Evolutionary conservation across 495 filamentous ascomycete species (phyloP).

Genomic region (Tuber melanosporum): DNA sequence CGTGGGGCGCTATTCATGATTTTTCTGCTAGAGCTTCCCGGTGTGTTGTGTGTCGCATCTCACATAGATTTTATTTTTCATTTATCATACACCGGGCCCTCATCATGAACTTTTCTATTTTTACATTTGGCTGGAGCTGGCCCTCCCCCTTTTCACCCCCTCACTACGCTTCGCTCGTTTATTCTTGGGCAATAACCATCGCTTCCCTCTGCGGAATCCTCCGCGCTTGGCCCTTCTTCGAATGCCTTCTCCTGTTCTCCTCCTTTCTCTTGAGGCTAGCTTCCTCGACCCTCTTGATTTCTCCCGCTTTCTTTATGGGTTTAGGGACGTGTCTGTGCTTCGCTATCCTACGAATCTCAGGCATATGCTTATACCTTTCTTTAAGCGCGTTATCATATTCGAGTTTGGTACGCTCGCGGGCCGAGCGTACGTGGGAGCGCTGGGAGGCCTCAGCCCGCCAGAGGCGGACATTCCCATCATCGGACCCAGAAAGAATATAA

Average conservation of each 20-base stretch:
- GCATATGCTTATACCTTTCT: conserved; percentile 87
- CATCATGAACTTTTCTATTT: background rate
- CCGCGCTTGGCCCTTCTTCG: conserved; percentile 65
- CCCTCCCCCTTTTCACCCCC: background rate
- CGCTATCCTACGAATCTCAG: conserved; percentile 83
- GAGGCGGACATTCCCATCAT: conserved; percentile 89
- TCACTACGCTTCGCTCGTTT: conserved; percentile 34
- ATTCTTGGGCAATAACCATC: conserved; percentile 72
- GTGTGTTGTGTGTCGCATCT: background rate
- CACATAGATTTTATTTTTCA: background rate
- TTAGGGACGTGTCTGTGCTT: conserved; percentile 88
- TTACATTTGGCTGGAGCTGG: background rate
- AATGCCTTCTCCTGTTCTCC: conserved; percentile 91
- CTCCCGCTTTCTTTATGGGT: conserved; percentile 91
- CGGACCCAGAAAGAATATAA: conserved; percentile 77
- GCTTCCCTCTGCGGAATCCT: conserved; percentile 84
- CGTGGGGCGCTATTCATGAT: background rate
- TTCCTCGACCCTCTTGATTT: conserved; percentile 92
- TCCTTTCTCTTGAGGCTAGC: conserved; percentile 76
- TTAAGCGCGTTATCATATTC: conserved; percentile 85
- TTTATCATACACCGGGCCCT: background rate
- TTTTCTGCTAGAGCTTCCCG: background rate
- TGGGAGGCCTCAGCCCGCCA: conserved; percentile 87
- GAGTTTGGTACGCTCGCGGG: conserved; percentile 73
- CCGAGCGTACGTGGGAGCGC: conserved; percentile 75